phyloP scores from a whole-genome alignment of 345 rosid genomes.

The Noccaea caerulescens region DNA sequence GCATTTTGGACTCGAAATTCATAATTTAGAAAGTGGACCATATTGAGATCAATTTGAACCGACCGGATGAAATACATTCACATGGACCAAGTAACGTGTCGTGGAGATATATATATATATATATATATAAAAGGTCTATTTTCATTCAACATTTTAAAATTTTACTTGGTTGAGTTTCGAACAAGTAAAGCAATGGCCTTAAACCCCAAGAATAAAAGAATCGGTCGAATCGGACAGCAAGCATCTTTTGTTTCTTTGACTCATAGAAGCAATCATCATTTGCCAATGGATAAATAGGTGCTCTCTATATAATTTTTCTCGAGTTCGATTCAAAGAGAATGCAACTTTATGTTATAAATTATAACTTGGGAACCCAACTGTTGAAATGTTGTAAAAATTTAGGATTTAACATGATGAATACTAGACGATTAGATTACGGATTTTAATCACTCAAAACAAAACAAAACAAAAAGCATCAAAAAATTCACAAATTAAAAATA shows the following conservation, averaged over 20 bases:
- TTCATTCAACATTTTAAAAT: background rate
- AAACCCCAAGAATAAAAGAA: constrained; percentile 31
- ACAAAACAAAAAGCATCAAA: no score
- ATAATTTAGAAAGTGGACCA: constrained; percentile 1
- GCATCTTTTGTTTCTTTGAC: constrained; percentile 19
- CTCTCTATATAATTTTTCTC: background rate
- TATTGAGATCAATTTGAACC: constrained; percentile 24
- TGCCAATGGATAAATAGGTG: background rate
- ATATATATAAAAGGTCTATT: background rate
- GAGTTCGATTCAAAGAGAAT: background rate
- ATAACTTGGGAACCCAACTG: background rate
- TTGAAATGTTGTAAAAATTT: no score
- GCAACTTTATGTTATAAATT: background rate
- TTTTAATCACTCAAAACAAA: no score
- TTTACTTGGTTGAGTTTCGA: constrained; percentile 34
- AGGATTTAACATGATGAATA: background rate
- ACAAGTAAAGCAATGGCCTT: constrained; percentile 39
- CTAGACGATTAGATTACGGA: background rate
- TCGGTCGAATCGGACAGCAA: constrained; percentile 22
- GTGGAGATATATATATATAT: constrained; percentile 1
- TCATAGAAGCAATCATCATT: constrained; percentile 37
- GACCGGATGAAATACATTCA: constrained; percentile 15
- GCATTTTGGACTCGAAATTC: no score
- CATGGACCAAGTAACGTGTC: constrained; percentile 35
- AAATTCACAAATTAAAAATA: no score